Percentiles rank a stretch among this genome's conserved stretches.
Conservation (phyloP, 257 asterid species). For the Fraxinus anomala region DNA sequence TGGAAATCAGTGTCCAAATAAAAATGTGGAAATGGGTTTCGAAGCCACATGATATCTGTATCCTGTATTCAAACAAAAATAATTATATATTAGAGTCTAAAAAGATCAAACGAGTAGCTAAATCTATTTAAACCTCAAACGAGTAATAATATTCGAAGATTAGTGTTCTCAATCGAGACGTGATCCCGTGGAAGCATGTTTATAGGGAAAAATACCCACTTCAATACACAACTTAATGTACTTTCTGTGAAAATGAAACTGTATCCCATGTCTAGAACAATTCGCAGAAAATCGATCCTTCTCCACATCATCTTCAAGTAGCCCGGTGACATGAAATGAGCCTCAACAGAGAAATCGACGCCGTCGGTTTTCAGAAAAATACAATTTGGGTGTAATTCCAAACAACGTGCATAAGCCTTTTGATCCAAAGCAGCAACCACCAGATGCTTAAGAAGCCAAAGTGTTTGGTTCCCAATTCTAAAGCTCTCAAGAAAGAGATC, state of each 20-base stretch:
- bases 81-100: no score
- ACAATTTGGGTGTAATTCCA: conserved; percentile 37
- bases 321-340: conserved; percentile 38
- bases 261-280: conserved; percentile 50
- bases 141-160: no score
- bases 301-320: conserved; percentile 62
- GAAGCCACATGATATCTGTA: conserved; percentile 63
- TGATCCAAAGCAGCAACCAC: conserved; percentile 53
- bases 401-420: conserved; percentile 44
- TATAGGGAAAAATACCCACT: not conserved
- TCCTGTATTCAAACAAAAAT: conserved; percentile 35
- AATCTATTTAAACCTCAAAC: no score
- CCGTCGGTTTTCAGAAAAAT: conserved; percentile 37
- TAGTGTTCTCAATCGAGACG: no score
- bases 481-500: conserved; percentile 61
- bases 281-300: conserved; percentile 43
- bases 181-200: not conserved
- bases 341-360: conserved; percentile 45
- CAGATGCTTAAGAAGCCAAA: conserved; percentile 46
- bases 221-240: not conserved
- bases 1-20: conserved; percentile 47
- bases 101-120: no score
- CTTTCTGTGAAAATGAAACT: conserved; percentile 58
- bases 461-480: conserved; percentile 47
- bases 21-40: conserved; percentile 52